Evolutionary conservation across 1,284 basidiomycete genomes (phyloP), one percentile per base, ranked within the genome.

Genomic region (Cryptococcus sp.): DNA sequence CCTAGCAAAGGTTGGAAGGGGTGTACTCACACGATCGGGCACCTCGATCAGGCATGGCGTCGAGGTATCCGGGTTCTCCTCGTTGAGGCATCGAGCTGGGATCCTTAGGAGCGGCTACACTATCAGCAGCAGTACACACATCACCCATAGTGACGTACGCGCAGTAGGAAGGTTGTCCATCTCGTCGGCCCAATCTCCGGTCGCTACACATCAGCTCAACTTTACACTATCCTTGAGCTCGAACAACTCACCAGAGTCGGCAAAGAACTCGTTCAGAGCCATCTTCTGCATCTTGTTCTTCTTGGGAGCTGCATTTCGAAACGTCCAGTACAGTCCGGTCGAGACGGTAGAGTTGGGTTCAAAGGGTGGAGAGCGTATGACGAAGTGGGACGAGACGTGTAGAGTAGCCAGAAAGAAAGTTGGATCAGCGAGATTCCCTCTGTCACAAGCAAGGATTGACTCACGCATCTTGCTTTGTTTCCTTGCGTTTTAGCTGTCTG

Each of bases 161-260:
- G 88, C 90, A 60, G 82, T 84, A 22, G 91, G 91, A 52, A 95
- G 78, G 36, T 79, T 65, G 55, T 93, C 90, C 87, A 93, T 90
- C 72, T 94, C 91, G 69, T 94, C 91, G n/a, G 92, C 91, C 91
- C 91, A 95, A n/a, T 18, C 26, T 66, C 89, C 89, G 48, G 87
- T 75, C 52, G 82, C 86, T 88, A 48, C 21, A 22, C 28, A 24
- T 43, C 36, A 18, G n/a, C 28, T 28, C n/a, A n/a, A 39, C 24
- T 16, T n/a, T 14, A 38, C 22, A 32, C 11, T 36, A 18, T 33
- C 16, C 23, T 32, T 34, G 11, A 24, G n/a, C 28, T 7, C 28
- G 34, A 19, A 11, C 59, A 48, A 75, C 84, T 71, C 59, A 89
- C 89, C 69, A 60, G 71, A 79, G 73, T 93, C 87, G 39, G 82